Percentiles rank a stretch among this genome's conserved stretches.
These are phyloP conservation scores for Syzygium jambos DNA, from an alignment of 345 rosid genomes.

Conservation along the genomic window DNA sequence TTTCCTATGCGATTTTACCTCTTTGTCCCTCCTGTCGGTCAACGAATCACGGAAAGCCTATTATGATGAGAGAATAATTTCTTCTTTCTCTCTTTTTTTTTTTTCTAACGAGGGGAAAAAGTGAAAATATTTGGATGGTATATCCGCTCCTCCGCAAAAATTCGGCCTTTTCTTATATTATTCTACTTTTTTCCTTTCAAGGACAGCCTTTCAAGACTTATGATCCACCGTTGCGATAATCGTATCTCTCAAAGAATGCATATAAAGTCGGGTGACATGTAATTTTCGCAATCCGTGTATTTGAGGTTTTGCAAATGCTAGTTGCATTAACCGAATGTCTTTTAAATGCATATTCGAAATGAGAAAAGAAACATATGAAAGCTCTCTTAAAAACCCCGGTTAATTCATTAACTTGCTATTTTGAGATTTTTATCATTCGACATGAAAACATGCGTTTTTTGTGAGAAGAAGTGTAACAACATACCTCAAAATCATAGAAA, in stretches of 20 bases:
- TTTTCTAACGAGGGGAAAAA: neutral
- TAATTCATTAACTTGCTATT: rapidly evolving
- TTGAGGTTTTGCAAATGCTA: rapidly evolving
- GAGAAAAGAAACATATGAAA: neutral
- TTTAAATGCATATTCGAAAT: neutral
- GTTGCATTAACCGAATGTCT: neutral
- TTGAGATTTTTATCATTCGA: rapidly evolving
- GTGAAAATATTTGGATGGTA: neutral
- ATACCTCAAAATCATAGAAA: neutral
- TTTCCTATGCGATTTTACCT: neutral
- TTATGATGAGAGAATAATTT: neutral
- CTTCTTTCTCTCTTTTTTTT: neutral
- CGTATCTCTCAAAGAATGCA: neutral
- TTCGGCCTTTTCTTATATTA: neutral
- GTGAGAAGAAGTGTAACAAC: rapidly evolving
- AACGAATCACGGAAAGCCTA: neutral
- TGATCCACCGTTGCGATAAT: neutral
- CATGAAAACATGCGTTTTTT: neutral
- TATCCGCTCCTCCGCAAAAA: neutral
- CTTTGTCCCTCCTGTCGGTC: neutral
- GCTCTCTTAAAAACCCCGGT: rapidly evolving
- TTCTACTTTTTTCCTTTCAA: neutral
- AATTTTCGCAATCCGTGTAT: neutral
- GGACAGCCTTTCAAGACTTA: neutral
- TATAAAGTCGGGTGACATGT: rapidly evolving